A percentile compares a stretch with the other conserved stretches of the same genome.
These are phyloP conservation scores for Claviceps sp. DNA, from an alignment of 2,329 filamentous ascomycete species.

Conservation along the genomic window DNA sequence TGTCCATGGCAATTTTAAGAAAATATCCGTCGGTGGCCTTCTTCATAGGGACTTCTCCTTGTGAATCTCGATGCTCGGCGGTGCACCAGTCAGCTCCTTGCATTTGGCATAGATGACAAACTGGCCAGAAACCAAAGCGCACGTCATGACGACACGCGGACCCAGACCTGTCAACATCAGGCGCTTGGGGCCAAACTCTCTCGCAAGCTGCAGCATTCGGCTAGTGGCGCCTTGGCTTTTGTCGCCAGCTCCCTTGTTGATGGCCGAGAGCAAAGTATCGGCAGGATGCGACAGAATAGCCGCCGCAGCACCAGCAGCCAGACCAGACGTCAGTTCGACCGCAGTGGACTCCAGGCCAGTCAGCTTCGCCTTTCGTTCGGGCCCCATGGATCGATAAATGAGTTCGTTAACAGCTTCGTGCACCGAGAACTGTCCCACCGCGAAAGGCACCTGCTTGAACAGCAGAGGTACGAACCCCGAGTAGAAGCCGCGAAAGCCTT, in stretches of 20 bases:
- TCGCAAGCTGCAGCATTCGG: slow-evolving; percentile 37
- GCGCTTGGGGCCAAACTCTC: slow-evolving; percentile 36
- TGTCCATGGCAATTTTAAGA: too few species aligned
- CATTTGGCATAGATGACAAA: slow-evolving; percentile 44
- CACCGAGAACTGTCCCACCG: slow-evolving; percentile 87
- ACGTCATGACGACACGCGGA: slow-evolving; percentile 40
- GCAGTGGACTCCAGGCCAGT: slow-evolving; percentile 61
- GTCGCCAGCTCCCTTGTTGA: slow-evolving; percentile 41
- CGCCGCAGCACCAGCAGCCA: slow-evolving; percentile 78
- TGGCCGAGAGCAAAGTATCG: slow-evolving; percentile 47
- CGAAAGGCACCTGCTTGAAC: slow-evolving; percentile 87
- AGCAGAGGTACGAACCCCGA: slow-evolving; percentile 78
- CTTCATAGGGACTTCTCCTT: slow-evolving; percentile 25
- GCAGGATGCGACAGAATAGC: slow-evolving; percentile 83
- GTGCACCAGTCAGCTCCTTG: slow-evolving; percentile 38
- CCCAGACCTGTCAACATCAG: slow-evolving; percentile 34
- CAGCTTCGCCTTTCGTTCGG: slow-evolving; percentile 50
- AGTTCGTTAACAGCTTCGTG: slow-evolving; percentile 78
- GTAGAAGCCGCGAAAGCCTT: slow-evolving; percentile 75
- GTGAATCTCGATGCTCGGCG: slow-evolving; percentile 38
- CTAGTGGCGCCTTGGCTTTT: slow-evolving; percentile 32
- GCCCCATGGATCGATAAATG: slow-evolving; percentile 57
- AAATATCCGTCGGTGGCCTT: neutral
- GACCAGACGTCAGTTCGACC: slow-evolving; percentile 75
- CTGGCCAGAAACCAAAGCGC: slow-evolving; percentile 36